Evolutionary conservation across 331 rosid genomes (phyloP).

Genomic region (Phaseolus coccineus): DNA sequence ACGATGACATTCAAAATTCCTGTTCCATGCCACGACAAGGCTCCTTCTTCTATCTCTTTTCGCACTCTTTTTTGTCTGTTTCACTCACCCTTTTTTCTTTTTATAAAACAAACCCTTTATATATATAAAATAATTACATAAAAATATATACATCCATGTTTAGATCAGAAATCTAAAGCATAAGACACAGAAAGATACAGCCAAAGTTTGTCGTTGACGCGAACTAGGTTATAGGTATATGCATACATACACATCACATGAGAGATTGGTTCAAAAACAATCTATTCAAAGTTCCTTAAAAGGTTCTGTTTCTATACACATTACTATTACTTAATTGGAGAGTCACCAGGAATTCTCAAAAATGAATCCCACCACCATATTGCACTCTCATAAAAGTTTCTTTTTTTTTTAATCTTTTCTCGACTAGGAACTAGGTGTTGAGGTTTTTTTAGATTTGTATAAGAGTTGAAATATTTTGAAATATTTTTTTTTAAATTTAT

Average conservation of each 20-base stretch:
- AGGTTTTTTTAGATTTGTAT: too few species aligned
- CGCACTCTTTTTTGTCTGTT: slow-evolving; percentile 47
- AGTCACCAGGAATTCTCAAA: too few species aligned
- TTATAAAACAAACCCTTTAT: slow-evolving; percentile 9
- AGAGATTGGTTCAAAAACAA: slow-evolving; percentile 33
- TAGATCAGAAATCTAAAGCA: slow-evolving; percentile 4
- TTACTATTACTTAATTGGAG: not conserved
- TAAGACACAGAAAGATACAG: slow-evolving; percentile 19
- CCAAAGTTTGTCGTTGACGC: slow-evolving; percentile 16
- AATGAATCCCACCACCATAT: slow-evolving; percentile 56
- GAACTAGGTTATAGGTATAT: not conserved
- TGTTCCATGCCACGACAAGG: slow-evolving; percentile 53
- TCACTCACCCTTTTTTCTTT: slow-evolving; percentile 50
- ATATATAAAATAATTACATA: slow-evolving; percentile 1
- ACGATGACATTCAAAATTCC: slow-evolving; percentile 55
- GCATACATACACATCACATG: not conserved
- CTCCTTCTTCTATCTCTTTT: slow-evolving; percentile 57
- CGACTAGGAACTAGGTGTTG: too few species aligned
- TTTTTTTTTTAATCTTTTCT: too few species aligned
- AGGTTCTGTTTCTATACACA: slow-evolving; percentile 1
- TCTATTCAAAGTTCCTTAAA: slow-evolving; percentile 15
- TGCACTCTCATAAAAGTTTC: slow-evolving; percentile 41
- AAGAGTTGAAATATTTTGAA: too few species aligned
- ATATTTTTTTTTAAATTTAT: too few species aligned
- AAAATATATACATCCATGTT: slow-evolving; percentile 13